Conservation (phyloP, 345 rosid species). For the Acer yangbiense region DNA sequence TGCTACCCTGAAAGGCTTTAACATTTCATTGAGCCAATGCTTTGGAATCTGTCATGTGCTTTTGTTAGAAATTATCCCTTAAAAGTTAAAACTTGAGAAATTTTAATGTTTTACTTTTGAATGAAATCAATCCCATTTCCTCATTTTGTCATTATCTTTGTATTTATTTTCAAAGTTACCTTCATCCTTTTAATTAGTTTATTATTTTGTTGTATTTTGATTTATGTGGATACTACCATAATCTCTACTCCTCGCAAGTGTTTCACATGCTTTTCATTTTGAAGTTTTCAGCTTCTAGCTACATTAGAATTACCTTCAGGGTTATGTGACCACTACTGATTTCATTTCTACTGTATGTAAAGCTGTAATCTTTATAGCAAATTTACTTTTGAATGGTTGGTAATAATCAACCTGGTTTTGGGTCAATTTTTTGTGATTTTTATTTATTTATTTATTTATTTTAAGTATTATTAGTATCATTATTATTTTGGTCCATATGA, state of each 20-base stretch:
- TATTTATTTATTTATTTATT: too few relatives aligned
- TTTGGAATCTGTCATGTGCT: background rate
- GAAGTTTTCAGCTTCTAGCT: background rate
- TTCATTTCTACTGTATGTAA: background rate
- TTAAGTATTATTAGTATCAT: too few relatives aligned
- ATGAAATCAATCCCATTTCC: background rate
- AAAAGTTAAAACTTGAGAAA: background rate
- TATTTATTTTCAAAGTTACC: background rate
- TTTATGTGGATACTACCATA: background rate
- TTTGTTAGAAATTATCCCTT: background rate
- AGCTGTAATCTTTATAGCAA: background rate
- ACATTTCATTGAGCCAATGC: background rate
- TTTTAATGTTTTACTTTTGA: background rate
- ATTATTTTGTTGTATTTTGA: background rate
- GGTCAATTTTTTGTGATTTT: background rate
- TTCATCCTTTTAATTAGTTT: background rate
- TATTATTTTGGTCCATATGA: background rate
- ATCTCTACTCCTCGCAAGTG: background rate
- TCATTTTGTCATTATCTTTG: background rate
- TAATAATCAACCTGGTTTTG: constrained; percentile 4
- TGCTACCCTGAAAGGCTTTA: background rate
- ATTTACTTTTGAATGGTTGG: background rate
- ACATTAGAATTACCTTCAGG: background rate
- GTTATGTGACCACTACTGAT: background rate
- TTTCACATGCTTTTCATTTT: background rate